These are phyloP conservation scores for Casaregolazyma suthepensis DNA, from an alignment of 1,139 yeast genomes.

Conservation along the genomic window DNA sequence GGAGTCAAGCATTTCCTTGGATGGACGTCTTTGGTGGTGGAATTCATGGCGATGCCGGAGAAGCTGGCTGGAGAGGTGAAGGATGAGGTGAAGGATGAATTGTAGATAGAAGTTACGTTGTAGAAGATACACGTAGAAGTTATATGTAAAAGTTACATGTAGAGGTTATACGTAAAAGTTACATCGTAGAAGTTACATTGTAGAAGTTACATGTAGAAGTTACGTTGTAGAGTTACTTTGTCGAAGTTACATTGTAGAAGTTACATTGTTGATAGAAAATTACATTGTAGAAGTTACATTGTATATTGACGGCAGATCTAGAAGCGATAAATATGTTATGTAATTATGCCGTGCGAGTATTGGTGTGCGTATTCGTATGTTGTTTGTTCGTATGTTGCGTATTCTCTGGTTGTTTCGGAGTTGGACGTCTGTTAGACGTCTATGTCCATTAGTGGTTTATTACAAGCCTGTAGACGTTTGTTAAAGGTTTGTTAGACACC, in stretches of 20 bases:
- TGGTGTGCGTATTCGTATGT: too few species aligned
- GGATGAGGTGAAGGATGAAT: not conserved
- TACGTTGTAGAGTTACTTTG: too few species aligned
- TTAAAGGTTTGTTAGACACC: too few species aligned
- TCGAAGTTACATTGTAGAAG: too few species aligned
- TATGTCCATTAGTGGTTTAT: too few species aligned
- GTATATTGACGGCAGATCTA: not conserved
- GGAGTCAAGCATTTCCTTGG: slow-evolving; percentile 91
- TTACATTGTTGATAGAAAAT: too few species aligned
- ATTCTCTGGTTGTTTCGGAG: not conserved
- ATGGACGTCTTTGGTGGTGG: slow-evolving; percentile 81
- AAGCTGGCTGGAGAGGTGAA: slow-evolving; percentile 10
- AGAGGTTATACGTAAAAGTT: too few species aligned
- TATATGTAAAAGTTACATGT: too few species aligned
- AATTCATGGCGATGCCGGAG: slow-evolving; percentile 78
- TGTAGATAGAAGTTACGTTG: not conserved
- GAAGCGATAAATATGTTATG: too few species aligned
- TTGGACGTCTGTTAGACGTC: not conserved
- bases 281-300: not conserved
- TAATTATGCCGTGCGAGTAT: not conserved
- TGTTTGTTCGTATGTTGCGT: not conserved
- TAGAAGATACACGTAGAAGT: not conserved
- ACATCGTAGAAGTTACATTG: too few species aligned
- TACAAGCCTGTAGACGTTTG: too few species aligned
- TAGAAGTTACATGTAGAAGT: too few species aligned